A percentile compares a stretch with the other conserved stretches of the same genome.
phyloP scores from a whole-genome alignment of 1,284 basidiomycete genomes.

The Microbotryomycetes sp. region DNA sequence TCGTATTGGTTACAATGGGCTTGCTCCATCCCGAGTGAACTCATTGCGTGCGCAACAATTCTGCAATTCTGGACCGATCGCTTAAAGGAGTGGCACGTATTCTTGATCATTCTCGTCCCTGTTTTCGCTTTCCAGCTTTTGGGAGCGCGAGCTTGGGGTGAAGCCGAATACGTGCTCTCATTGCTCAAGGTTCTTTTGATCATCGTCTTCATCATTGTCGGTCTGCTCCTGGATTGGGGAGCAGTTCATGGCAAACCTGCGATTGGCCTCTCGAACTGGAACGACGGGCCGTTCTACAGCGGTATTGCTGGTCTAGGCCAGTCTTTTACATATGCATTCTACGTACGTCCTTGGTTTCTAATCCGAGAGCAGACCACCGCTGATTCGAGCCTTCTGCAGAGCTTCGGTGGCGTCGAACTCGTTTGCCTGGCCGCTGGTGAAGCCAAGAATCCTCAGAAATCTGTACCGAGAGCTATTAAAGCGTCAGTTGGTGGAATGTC shows the following conservation, averaged over 20 bases:
- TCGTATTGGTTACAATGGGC: constrained; percentile 19
- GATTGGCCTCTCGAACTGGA: constrained; percentile 54
- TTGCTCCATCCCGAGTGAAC: constrained; percentile 15
- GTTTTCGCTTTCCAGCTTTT: constrained; percentile 24
- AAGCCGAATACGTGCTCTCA: constrained; percentile 18
- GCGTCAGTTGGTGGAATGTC: constrained; percentile 45
- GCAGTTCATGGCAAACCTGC: constrained; percentile 53
- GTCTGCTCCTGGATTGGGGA: constrained; percentile 51
- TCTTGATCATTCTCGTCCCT: constrained; percentile 25
- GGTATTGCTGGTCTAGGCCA: constrained; percentile 53
- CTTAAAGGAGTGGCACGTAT: constrained; percentile 20
- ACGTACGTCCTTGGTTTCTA: not conserved
- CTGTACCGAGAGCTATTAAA: constrained; percentile 47
- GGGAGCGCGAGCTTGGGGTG: constrained; percentile 7
- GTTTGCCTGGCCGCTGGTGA: constrained; percentile 61
- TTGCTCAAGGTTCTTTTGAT: constrained; percentile 26
- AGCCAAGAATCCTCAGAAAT: constrained; percentile 47
- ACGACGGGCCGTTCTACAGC: constrained; percentile 51
- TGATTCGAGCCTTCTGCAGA: not conserved
- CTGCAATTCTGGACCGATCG: not conserved
- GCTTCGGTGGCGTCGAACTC: constrained; percentile 43
- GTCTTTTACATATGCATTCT: constrained; percentile 54
- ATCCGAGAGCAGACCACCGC: not conserved
- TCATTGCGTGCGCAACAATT: not conserved
- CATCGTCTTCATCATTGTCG: constrained; percentile 26